Evolutionary conservation across 352 stramenopile species (phyloP).

Genomic region (Pythium aquatile): DNA sequence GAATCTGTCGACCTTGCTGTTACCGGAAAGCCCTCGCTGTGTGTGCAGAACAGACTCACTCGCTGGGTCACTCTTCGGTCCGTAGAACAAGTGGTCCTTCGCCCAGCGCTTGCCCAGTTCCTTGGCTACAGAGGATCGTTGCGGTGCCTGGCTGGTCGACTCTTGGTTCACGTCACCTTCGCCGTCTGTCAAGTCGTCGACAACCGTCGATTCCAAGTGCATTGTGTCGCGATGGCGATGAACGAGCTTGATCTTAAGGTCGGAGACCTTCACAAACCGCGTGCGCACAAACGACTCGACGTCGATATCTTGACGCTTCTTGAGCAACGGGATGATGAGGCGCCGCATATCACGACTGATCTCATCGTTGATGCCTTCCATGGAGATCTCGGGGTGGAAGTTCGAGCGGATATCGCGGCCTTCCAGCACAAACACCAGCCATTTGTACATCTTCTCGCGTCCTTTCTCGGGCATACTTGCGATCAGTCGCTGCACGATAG

Average conservation of each 20-base stretch:
- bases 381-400: constrained; percentile 69
- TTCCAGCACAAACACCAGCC: constrained; percentile 69
- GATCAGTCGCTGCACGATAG: constrained; percentile 64
- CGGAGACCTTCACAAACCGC: constrained; percentile 57
- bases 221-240: constrained; percentile 64
- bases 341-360: constrained; percentile 62
- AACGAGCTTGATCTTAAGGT: constrained; percentile 67
- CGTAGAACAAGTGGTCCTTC: constrained; percentile 65
- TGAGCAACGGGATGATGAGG: constrained; percentile 68
- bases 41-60: constrained; percentile 61
- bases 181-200: constrained; percentile 13
- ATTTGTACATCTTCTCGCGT: constrained; percentile 68
- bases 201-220: constrained; percentile 37
- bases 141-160: constrained; percentile 8
- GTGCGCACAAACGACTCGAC: constrained; percentile 62
- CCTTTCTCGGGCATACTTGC: constrained; percentile 62
- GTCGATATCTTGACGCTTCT: constrained; percentile 67
- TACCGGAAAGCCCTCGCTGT: constrained; percentile 28
- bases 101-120: constrained; percentile 41
- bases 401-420: constrained; percentile 68
- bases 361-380: constrained; percentile 65
- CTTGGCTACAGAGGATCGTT: background rate
- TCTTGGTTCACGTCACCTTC: constrained; percentile 20
- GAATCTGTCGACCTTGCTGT: constrained; percentile 46
- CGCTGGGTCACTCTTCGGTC: constrained; percentile 56